Conservation (phyloP, 345 rosid genomes). For the Eucalyptus sp. region DNA sequence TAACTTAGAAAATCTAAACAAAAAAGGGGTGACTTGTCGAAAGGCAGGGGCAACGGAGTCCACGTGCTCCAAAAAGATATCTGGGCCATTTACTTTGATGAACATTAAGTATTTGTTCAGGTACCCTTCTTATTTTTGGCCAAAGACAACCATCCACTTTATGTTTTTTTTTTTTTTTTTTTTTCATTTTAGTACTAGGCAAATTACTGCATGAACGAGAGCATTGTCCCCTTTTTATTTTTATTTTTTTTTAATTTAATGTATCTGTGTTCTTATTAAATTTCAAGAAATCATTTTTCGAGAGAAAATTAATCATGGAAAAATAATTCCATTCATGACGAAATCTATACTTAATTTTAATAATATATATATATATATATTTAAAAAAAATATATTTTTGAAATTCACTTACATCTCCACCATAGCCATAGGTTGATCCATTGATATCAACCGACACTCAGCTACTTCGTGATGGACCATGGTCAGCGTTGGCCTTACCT, state of each 20-base stretch:
- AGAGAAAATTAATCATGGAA: background rate
- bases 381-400: no score
- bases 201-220: background rate
- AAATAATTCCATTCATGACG: background rate
- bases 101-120: background rate
- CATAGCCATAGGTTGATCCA: background rate
- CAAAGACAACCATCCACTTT: background rate
- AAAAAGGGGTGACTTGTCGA: background rate
- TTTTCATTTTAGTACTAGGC: background rate
- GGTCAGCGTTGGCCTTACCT: rapidly evolving
- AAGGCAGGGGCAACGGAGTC: background rate
- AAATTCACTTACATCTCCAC: background rate
- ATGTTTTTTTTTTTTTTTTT: no score
- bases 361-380: no score
- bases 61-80: background rate
- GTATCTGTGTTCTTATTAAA: background rate
- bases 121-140: background rate
- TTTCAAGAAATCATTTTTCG: background rate
- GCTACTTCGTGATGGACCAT: background rate
- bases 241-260: no score
- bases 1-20: background rate
- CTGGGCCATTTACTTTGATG: background rate
- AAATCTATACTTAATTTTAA: background rate
- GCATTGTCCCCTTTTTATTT: background rate
- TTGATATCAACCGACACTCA: rapidly evolving